Evolutionary conservation across 208 protist genomes (phyloP), one percentile per base, ranked within the genome.

Genomic region (Wallacemonas sp.): DNA sequence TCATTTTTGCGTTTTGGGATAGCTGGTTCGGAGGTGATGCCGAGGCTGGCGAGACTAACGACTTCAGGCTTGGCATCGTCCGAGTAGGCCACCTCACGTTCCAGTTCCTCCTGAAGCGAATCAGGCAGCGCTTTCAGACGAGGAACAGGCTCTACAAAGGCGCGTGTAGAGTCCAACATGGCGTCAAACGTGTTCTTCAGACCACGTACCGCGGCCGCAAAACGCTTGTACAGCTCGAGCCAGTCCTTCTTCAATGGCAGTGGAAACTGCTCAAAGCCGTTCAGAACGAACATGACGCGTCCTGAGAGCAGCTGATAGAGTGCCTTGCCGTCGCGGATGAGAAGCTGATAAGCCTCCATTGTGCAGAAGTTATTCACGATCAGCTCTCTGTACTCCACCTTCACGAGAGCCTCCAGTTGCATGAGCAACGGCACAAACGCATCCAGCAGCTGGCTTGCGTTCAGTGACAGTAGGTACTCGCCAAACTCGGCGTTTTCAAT

Each of bases 341-440:
- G 8, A 4, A 72, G 70, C 38, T 90, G 76, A 65, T 87, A 86
- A 8, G 88, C 84, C 63, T 87, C 80, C 44, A 90, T 64, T 0
- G 88, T 88, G 67, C 80, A 87, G 64, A 88, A 94, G 57, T 94
- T 94, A 56, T 89, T 77, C 12, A 94, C 78, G 21, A 88, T 79
- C 4, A 65, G n/a, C 44, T 90, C 88, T 11, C 65, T 58, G 33
- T 83, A 91, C 21, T 71, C 58, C 3, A 91, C 64, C 0, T 44
- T 43, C 43, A 68, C 58, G 21, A 91, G 29, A 12, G 68, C 63
- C 30, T 78, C 55, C 9, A 93, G 68, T 33, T 72, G 54, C 0
- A 29, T 38, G 17, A 90, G 68, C 33, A 93, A 55, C 11, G 54
- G 26, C 26, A 81, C 56, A 61, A 83, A 91, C 11, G 79, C 56